A percentile compares a stretch with the other conserved stretches of the same genome.
Evolutionary conservation across 805 yeast species (phyloP).

Genomic region (Metschnikowia chrysomelidarum): DNA sequence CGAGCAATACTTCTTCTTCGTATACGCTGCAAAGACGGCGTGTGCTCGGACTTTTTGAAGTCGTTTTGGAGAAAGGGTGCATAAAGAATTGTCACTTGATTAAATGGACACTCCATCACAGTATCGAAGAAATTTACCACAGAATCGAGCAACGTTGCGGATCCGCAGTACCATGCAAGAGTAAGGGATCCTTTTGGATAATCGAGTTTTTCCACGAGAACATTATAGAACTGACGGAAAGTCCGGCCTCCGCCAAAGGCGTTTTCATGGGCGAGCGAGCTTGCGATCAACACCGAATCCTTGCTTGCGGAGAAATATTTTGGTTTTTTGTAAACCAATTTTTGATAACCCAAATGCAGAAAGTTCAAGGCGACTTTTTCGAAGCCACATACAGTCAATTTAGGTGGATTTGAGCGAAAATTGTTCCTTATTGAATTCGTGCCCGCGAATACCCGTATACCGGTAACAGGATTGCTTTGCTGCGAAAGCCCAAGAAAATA

Average conservation of each 20-base stretch:
- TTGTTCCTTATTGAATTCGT: too few relatives aligned
- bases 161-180: conserved; percentile 31
- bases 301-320: too few relatives aligned
- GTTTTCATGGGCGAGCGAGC: conserved; percentile 24
- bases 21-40: conserved; percentile 25
- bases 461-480: too few relatives aligned
- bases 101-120: neutral
- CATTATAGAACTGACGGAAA: conserved; percentile 30
- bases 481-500: too few relatives aligned
- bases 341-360: neutral
- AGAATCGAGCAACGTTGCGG: conserved; percentile 23
- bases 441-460: too few relatives aligned
- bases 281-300: conserved; percentile 16
- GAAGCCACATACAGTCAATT: too few relatives aligned
- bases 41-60: conserved; percentile 9
- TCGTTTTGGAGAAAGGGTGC: conserved; percentile 9
- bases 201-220: conserved; percentile 26
- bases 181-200: conserved; percentile 20
- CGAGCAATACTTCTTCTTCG: conserved; percentile 36
- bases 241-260: conserved; percentile 36
- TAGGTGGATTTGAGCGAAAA: too few relatives aligned
- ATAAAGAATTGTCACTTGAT: conserved; percentile 9
- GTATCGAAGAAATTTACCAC: conserved; percentile 20
- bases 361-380: too few relatives aligned
- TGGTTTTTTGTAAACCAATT: neutral